Conservation (phyloP, 305 asterid genomes). For the Solanum chacoense region DNA sequence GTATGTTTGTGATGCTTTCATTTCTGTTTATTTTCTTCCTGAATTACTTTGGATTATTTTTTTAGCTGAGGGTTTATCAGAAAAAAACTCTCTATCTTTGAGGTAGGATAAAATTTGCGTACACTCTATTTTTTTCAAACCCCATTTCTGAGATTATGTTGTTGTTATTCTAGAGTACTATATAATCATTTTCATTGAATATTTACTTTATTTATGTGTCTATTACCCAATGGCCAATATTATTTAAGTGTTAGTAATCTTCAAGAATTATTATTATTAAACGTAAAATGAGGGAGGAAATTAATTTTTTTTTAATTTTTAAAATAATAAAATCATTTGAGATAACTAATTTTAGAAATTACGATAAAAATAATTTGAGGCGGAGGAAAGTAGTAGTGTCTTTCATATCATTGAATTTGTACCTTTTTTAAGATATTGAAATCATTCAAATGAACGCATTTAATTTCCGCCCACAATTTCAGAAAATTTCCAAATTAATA, state of each 20-base stretch:
- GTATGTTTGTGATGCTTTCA: background rate
- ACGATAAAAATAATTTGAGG: background rate
- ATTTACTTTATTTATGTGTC: background rate
- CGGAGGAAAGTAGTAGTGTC: background rate
- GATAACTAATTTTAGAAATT: background rate
- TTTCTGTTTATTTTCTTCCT: background rate
- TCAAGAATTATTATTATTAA: background rate
- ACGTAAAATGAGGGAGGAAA: background rate
- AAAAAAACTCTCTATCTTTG: background rate
- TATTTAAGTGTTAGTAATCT: background rate
- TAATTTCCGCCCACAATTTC: slow-evolving; percentile 4
- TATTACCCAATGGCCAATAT: background rate
- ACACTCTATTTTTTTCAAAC: background rate
- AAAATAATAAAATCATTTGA: background rate
- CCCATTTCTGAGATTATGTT: background rate
- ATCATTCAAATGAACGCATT: background rate
- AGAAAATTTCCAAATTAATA: background rate
- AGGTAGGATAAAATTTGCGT: background rate
- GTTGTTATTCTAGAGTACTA: background rate
- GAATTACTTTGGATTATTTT: background rate
- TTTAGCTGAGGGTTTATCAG: background rate
- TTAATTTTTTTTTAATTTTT: background rate
- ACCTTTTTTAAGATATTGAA: background rate
- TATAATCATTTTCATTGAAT: background rate
- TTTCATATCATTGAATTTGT: background rate